Conservation (phyloP, 352 stramenopile genomes). For the Stephanocyclus meneghinianus region DNA sequence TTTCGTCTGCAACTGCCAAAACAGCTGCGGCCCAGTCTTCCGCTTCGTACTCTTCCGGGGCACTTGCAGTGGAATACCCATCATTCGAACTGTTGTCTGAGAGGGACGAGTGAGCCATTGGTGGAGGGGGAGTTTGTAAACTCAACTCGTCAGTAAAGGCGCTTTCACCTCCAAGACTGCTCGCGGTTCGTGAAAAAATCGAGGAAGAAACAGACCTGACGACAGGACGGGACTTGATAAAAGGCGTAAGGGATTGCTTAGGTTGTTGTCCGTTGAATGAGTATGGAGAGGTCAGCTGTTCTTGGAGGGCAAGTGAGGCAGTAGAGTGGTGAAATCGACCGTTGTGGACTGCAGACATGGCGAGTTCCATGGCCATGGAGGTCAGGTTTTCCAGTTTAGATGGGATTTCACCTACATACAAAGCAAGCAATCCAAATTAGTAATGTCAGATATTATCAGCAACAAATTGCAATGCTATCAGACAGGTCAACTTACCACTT, state of each 20-base stretch:
- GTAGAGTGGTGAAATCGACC: conserved; percentile 72
- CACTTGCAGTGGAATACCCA: conserved; percentile 39
- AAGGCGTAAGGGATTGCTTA: conserved; percentile 9
- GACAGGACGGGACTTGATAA: conserved; percentile 33
- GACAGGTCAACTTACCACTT: conserved; percentile 27
- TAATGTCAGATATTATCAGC: too few species aligned
- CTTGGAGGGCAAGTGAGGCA: conserved; percentile 68
- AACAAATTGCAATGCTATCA: not conserved
- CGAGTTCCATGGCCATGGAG: conserved; percentile 73
- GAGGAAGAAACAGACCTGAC: conserved; percentile 44
- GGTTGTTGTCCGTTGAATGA: conserved; percentile 1
- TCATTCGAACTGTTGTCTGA: conserved; percentile 64
- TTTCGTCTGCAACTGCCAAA: conserved; percentile 51
- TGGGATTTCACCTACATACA: conserved; percentile 59
- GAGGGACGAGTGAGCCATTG: conserved; percentile 64
- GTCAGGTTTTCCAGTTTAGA: conserved; percentile 75
- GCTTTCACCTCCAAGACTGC: conserved; percentile 33
- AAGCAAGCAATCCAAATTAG: not conserved
- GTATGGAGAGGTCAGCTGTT: conserved; percentile 60
- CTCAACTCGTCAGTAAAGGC: conserved; percentile 49
- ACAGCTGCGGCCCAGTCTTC: conserved; percentile 73
- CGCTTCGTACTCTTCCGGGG: conserved; percentile 59
- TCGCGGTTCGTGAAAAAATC: conserved; percentile 35
- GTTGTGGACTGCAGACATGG: conserved; percentile 71
- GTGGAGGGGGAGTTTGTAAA: conserved; percentile 32